phyloP scores from a whole-genome alignment of 768 basidiomycete genomes.

The Auricularia sp. region DNA sequence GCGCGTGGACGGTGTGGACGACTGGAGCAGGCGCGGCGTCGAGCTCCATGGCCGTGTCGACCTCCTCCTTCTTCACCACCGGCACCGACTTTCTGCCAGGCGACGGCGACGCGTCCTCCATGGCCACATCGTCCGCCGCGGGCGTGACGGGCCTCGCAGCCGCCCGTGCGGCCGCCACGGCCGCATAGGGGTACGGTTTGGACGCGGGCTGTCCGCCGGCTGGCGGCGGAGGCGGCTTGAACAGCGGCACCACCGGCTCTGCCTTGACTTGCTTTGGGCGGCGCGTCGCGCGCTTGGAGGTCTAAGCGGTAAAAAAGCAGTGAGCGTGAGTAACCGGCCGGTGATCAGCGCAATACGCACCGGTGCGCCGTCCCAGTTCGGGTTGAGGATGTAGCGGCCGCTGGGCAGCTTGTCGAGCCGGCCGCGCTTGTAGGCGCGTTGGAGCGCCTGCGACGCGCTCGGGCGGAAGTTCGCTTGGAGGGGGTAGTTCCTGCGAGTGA shows the following conservation, averaged over 20 bases:
- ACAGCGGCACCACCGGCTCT: not conserved
- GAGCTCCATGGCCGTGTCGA: not conserved
- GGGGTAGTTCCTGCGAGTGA: constrained; percentile 45
- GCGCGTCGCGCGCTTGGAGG: constrained; percentile 66
- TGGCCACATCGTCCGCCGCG: not conserved
- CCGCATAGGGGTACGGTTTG: not conserved
- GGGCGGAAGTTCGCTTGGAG: constrained; percentile 83
- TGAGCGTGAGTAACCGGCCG: not conserved
- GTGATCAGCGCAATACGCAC: constrained; percentile 32
- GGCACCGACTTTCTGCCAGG: not conserved
- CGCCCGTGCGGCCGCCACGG: not conserved
- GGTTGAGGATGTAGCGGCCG: constrained; percentile 67
- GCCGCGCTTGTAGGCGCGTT: constrained; percentile 76
- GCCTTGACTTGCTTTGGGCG: constrained; percentile 43
- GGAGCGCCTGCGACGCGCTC: constrained; percentile 79
- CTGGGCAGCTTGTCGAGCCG: constrained; percentile 64
- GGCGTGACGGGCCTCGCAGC: not conserved
- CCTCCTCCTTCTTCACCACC: not conserved
- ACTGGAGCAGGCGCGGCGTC: not conserved
- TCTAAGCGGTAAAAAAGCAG: constrained; percentile 30
- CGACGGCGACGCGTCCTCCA: not conserved
- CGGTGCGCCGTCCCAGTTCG: constrained; percentile 71
- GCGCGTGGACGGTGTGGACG: not conserved
- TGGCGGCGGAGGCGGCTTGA: not conserved
- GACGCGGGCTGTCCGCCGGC: not conserved